Base-by-base conservation (phyloP, 2,329 filamentous ascomycete genomes). In the Geoglossum cookeanum region DNA sequence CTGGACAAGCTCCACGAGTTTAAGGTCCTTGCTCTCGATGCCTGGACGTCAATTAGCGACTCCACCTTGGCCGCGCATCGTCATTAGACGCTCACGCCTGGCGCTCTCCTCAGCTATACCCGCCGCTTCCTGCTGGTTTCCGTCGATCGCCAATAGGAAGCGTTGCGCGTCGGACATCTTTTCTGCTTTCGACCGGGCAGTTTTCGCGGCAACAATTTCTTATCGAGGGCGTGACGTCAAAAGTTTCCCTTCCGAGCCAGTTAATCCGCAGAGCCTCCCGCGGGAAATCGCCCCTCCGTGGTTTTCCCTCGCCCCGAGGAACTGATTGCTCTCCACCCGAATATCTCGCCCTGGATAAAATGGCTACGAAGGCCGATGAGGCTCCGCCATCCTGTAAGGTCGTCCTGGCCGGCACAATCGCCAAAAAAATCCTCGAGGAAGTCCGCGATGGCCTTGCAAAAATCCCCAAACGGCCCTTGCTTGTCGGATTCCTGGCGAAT, bases 401-500 rank as follows among this genome's bases (percentile, higher is more conserved):
- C 69, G 79, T 97, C 65, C 80, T 94, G 64, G 87, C 91, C 59
- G 85, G 85, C 64, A 85, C 83, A 64, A 89, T 98, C 65, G 88
- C 90, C 63, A 92, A 89, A 73, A 77, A 77, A 57, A 77, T 96
- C 55, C 77, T 94, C 56, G 73, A 74, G 30, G 90, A 96, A 73
- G 87, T 94, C 60, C 77, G 81, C 62, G 79, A 85, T 59, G 86
- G 84, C 5, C 74, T 95, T 59, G 78, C 79, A 65, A 83, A 81
- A 62, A 75, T 94, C 53, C 77, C 83, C 65, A 80, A 78, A 62
- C 74, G 82, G 67, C 90, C 92, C 37, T 83, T 85, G 60, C 78
- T 98, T 56, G 86, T 91, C 49, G 92, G 91, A 59, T 95, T 96
- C 71, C 76, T 98, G 58, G 89, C 91, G 63, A 97, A 95, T 71